Base-by-base conservation (phyloP, 1,284 basidiomycete species). In the Xerocomus amazonicus region DNA sequence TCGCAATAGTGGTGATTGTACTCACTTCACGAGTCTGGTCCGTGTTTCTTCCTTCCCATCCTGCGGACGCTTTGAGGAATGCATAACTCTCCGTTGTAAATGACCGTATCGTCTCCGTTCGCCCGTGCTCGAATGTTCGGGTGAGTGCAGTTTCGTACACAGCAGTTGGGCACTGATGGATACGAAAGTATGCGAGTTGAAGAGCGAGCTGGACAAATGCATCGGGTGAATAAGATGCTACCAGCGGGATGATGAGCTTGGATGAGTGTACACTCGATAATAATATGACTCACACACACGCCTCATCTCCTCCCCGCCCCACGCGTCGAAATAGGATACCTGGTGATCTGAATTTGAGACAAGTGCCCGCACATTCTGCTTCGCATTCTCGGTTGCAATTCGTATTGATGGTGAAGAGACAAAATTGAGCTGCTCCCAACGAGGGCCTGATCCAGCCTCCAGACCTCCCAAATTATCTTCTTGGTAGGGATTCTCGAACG, bases 61-160 rank as follows among this genome's bases (percentile, higher is more conserved):
- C 45, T 3, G 45, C 50, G 47, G 51, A 61, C 8, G 53, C 53
- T 43, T 19, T 48, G n/a, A 65, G 87, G 72, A 90, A 97, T 3
- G 76, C 75, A 50, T 90, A 80, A 52, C 85, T 87, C 60, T 96
- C 90, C 28, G 73, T 73, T 45, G 85, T 90, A 39, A 91, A 77
- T 0, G 87, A 83, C 37, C 95, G 82, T 48, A 98, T 88, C 1
- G 92, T 94, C 63, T 99, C 96, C 1, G 96, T 98, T 12, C 96
- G 82, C 8, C 93, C 96, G 60, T 89, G 86, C 56, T 87, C 76
- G 74, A 96, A 97, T 60, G 90, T 77, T n/a, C 94, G 80, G 2
- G 96, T 98, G 27, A 94, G 80, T 0, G 89, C 92, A 0, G 95
- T 97, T 73, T 99, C 95, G 68, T 99, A 98, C 6, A 92, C 96